Evolutionary conservation across 148 eudicot genomes (phyloP).

Genomic region (Dysphania ambrosioides): DNA sequence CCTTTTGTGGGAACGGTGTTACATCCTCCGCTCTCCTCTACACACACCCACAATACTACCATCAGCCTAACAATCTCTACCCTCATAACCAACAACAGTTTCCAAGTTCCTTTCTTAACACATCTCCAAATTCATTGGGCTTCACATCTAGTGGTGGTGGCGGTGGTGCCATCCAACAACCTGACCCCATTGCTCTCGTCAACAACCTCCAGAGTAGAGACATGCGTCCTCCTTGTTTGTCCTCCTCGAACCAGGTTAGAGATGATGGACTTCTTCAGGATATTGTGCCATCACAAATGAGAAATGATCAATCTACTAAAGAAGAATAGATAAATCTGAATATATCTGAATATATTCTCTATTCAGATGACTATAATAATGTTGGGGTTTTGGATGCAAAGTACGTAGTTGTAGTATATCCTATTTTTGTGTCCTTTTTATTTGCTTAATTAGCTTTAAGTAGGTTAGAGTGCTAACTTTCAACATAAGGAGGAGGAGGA

Average conservation of each 20-base stretch:
- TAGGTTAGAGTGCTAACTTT: constrained; percentile 19
- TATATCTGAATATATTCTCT: too few relatives aligned
- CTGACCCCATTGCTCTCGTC: neutral
- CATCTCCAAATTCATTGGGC: constrained; percentile 12
- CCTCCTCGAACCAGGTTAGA: constrained; percentile 22
- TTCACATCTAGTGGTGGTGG: too few relatives aligned
- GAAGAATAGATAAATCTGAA: constrained; percentile 21
- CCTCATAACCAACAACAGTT: constrained; percentile 18
- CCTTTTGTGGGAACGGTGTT: constrained; percentile 19
- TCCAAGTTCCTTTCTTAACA: constrained; percentile 19
- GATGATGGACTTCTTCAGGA: constrained; percentile 78
- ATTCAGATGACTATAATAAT: neutral
- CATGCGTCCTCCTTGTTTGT: constrained; percentile 2
- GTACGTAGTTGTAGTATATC: constrained; percentile 1
- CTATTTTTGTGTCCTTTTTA: constrained; percentile 3
- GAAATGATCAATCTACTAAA: constrained; percentile 40
- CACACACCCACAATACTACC: constrained; percentile 3
- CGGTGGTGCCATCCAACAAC: neutral
- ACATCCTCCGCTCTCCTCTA: neutral
- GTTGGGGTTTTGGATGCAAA: constrained; percentile 10
- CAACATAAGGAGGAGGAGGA: constrained; percentile 13
- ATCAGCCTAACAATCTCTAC: constrained; percentile 5
- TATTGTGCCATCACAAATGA: constrained; percentile 50
- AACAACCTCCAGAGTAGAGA: neutral
- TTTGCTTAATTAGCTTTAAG: constrained; percentile 6